Conservation (phyloP, 139 green algal species). For the Diplosphaera chodatii region DNA sequence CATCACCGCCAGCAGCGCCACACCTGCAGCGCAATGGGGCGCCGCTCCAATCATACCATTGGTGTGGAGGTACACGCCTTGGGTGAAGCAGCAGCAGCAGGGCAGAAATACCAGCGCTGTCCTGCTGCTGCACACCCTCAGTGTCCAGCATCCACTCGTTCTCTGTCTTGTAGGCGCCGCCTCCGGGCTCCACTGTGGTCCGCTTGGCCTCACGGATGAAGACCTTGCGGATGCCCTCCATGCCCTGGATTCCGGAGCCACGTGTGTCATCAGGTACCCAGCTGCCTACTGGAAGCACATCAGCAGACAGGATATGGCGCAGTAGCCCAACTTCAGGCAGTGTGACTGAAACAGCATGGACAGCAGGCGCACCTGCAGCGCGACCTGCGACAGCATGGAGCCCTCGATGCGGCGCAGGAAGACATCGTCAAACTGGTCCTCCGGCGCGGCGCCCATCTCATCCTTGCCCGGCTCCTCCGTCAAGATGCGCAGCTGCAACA, state of each 20-base stretch:
- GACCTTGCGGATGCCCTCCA: conserved; percentile 87
- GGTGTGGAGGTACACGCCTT: too few species aligned
- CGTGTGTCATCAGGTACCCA: too few species aligned
- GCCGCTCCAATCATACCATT: too few species aligned
- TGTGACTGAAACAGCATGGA: too few species aligned
- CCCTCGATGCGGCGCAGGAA: conserved; percentile 76
- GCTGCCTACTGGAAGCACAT: too few species aligned
- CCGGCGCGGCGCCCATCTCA: conserved; percentile 19
- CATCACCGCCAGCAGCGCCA: conserved; percentile 58
- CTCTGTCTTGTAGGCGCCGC: conserved; percentile 49
- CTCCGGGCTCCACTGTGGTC: conserved; percentile 31
- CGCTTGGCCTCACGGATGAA: conserved; percentile 84
- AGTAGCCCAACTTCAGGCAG: too few species aligned
- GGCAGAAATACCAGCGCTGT: too few species aligned
- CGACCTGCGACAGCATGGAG: conserved; percentile 65
- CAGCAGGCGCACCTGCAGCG: conserved; percentile 12
- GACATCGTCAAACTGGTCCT: conserved; percentile 56
- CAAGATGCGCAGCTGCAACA: conserved; percentile 23
- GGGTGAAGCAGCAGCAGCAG: too few species aligned
- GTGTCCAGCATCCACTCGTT: conserved; percentile 98
- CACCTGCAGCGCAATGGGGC: background rate
- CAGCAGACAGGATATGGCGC: too few species aligned
- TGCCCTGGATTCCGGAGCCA: conserved; percentile 75
- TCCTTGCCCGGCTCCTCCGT: conserved; percentile 28
- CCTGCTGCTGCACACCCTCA: too few species aligned